Base-by-base conservation (phyloP, 2,329 filamentous ascomycete species). In the Chaetomium globosum region DNA sequence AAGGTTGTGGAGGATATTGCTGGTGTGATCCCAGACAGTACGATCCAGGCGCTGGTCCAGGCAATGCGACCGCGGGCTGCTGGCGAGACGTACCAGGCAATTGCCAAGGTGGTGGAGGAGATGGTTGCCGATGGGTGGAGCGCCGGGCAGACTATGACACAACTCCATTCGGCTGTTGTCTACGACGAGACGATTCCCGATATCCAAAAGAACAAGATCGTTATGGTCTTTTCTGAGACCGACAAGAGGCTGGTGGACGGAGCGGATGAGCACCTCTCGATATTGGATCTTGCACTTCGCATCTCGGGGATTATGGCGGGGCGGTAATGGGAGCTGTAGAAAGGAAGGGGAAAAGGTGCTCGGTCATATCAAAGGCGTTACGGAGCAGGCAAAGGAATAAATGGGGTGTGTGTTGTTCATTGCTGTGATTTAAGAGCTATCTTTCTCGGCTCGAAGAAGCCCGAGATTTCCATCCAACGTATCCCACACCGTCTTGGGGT, bases 111-210 rank as follows among this genome's bases (percentile, higher is more conserved):
- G 6, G 90, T 98, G 5, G 91, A 93, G 72, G 90, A 97, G 69
- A 88, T 99, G 82, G 89, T 98, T 55, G 94, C 94, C 0, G 95
- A 98, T 79, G 95, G 95, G 9, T 99, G 95, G 94, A 97, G 93
- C 76, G 95, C 94, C 28, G 88, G 89, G 7, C 95, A 98, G 78
- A 86, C 97, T 30, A 84, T 98, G 46, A 81, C 55, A 7, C 72
- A 92, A 87, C 81, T 97, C 51, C 98, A 97, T 74, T 90, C 95
- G 77, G 82, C 85, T 30, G 80, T 98, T 46, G 85, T 97, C 31
- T 91, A 87, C 74, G 92, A 97, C 73, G 95, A 98, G 76, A 84
- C 88, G 8, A 89, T 97, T 28, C 86, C 87, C 0, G 92, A 97
- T 73, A 78, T 86, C 13, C 91, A 96, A 74, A 99, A 99, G 80